A percentile compares a stretch with the other conserved stretches of the same genome.
Conservation (phyloP, 495 filamentous ascomycete genomes). For the Hypoxylon subgilvum region DNA sequence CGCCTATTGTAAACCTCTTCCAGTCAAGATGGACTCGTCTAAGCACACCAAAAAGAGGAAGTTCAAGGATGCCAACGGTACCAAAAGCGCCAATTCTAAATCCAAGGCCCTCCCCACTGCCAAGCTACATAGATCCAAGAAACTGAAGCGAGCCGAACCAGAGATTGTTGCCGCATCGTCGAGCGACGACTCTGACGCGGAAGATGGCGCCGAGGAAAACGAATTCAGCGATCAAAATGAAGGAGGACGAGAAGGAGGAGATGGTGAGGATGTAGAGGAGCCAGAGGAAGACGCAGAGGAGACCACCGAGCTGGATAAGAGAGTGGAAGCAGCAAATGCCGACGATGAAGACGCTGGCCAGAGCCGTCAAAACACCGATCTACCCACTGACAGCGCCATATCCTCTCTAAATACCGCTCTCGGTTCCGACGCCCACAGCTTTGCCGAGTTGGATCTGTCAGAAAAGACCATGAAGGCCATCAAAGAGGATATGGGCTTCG, state of each 20-base stretch:
- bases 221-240: conserved; percentile 24
- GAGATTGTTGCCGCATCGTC: conserved; percentile 23
- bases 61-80: conserved; percentile 46
- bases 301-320: conserved; percentile 32
- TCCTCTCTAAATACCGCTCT: conserved; percentile 39
- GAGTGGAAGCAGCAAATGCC: conserved; percentile 34
- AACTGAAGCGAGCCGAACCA: conserved; percentile 39
- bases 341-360: conserved; percentile 37
- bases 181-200: conserved; percentile 26
- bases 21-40: conserved; percentile 46
- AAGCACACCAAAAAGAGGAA: conserved; percentile 57
- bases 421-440: conserved; percentile 53
- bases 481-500: conserved; percentile 81
- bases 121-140: conserved; percentile 38
- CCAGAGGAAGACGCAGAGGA: conserved; percentile 24
- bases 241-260: conserved; percentile 34
- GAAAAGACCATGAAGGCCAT: conserved; percentile 88
- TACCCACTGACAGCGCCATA: conserved; percentile 22
- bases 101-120: conserved; percentile 10
- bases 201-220: conserved; percentile 40
- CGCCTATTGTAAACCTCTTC: neutral
- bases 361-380: conserved; percentile 28
- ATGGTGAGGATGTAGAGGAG: conserved; percentile 21
- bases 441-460: conserved; percentile 83
- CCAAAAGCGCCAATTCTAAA: conserved; percentile 35